A percentile compares a stretch with the other conserved stretches of the same genome.
These are phyloP conservation scores for Ascocoryne sarcoides DNA, from an alignment of 2,329 filamentous ascomycete species.

Conservation along the genomic window DNA sequence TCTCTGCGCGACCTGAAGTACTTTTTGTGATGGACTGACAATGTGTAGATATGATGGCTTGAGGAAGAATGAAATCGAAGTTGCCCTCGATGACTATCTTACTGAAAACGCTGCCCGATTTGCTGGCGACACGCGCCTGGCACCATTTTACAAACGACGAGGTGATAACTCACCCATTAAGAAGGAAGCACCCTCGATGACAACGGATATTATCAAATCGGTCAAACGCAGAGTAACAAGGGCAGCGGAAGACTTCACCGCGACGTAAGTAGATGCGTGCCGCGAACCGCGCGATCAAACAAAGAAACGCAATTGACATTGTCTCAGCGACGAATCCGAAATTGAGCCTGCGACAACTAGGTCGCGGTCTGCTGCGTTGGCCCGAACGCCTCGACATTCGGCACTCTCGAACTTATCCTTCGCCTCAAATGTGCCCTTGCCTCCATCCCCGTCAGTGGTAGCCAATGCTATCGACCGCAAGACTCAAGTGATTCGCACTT, in stretches of 20 bases:
- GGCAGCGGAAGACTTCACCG: constrained; percentile 32
- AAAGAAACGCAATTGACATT: constrained; percentile 12
- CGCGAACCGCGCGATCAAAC: constrained; percentile 12
- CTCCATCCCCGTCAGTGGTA: constrained; percentile 71
- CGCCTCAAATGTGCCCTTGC: constrained; percentile 56
- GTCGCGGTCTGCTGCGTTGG: constrained; percentile 20
- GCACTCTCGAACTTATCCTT: constrained; percentile 30
- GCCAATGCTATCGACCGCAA: constrained; percentile 67
- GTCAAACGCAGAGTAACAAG: constrained; percentile 37
- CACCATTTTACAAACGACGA: constrained; percentile 67
- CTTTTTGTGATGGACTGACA: constrained; percentile 8
- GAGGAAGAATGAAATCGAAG: constrained; percentile 74
- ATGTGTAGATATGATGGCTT: constrained; percentile 53
- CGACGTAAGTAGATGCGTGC: constrained; percentile 23
- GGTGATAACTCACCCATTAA: constrained; percentile 55
- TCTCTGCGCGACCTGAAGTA: constrained; percentile 1
- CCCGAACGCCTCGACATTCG: constrained; percentile 24
- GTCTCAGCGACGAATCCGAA: constrained; percentile 27
- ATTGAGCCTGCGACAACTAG: constrained; percentile 22
- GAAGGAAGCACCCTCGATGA: constrained; percentile 35
- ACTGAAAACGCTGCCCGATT: constrained; percentile 59
- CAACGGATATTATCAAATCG: constrained; percentile 34
- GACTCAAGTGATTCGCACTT: constrained; percentile 55
- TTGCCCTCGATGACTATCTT: constrained; percentile 64
- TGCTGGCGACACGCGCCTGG: constrained; percentile 53